A percentile compares a stretch with the other conserved stretches of the same genome.
Conservation (phyloP, 495 filamentous ascomycete species). For the Elaphomyces granulatus region DNA sequence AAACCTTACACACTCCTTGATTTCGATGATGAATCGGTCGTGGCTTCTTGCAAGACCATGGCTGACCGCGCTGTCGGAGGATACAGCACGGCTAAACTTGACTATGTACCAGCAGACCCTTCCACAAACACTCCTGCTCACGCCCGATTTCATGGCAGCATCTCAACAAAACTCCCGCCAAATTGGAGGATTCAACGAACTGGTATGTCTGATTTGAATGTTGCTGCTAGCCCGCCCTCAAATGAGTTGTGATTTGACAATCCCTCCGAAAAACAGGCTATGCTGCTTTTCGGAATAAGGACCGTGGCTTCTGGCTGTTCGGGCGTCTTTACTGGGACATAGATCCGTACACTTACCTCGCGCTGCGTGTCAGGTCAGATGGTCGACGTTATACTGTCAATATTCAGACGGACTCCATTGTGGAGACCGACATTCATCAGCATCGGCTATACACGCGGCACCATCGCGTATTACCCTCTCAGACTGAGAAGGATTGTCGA, state of each 20-base stretch:
- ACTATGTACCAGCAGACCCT: slow-evolving; percentile 42
- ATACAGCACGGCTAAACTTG: slow-evolving; percentile 56
- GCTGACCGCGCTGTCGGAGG: slow-evolving; percentile 78
- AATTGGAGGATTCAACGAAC: slow-evolving; percentile 41
- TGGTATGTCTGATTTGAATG: slow-evolving; percentile 46
- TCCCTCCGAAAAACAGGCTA: slow-evolving; percentile 66
- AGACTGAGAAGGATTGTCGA: slow-evolving; percentile 1
- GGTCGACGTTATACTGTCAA: slow-evolving; percentile 90
- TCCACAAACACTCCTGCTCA: slow-evolving; percentile 37
- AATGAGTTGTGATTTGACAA: too few relatives aligned
- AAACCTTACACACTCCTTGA: slow-evolving; percentile 35
- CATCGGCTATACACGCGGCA: slow-evolving; percentile 74
- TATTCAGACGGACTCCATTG: slow-evolving; percentile 83
- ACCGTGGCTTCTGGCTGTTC: slow-evolving; percentile 49
- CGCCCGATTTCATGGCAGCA: slow-evolving; percentile 69
- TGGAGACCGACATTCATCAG: slow-evolving; percentile 89
- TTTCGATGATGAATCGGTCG: slow-evolving; percentile 47
- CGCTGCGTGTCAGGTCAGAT: slow-evolving; percentile 80
- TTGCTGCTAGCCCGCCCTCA: too few relatives aligned
- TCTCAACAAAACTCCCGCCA: slow-evolving; percentile 63
- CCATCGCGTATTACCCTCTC: slow-evolving; percentile 20
- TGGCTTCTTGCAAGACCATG: slow-evolving; percentile 65
- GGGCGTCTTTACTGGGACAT: slow-evolving; percentile 76
- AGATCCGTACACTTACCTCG: slow-evolving; percentile 76
- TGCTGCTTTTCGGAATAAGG: slow-evolving; percentile 68